Evolutionary conservation across 129 eudicot genomes (phyloP), one percentile per base, ranked within the genome.

Genomic region (Centaurea solstitialis): DNA sequence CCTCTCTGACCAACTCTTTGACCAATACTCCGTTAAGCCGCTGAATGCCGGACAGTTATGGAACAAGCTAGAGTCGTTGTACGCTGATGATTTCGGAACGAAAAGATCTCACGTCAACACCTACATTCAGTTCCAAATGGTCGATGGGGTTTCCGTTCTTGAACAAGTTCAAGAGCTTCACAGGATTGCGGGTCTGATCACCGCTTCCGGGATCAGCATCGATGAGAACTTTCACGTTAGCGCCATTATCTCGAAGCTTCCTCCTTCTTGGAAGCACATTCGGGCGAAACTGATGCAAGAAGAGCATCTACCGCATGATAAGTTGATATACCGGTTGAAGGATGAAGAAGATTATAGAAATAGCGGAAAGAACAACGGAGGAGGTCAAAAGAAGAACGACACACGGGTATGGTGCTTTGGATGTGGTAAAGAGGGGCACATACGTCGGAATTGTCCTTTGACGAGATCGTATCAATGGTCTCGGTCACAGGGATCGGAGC

Each of bases 251-350:
- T 92, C 93, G 23, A 94, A 94, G 82, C 98, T 94, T 67, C 98
- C 98, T n/a, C 86, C 96, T 40, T 92, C 96, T 43, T 94, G 98
- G 98, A 94, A 87, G 72, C 92, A 89, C 13, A 73, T 73, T 28
- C 82, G 91, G 7, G 40, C 53, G 26, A 86, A 83, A 74, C 40
- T 94, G 83, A 90, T 94, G 96, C 90, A 83, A 18, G 89, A 84
- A 24, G 91, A 84, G 76, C 57, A 78, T 84, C 40, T 90, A 35
- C 79, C 96, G 5, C 81, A 90, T 47, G 85, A 87, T 85, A 81
- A 76, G 88, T 85, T 94, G 81, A 83, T 94, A 89, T 84, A 86
- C 73, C 74, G 64, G 68, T 79, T 94, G 68, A 84, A 81, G 62
- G 79, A 78, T 3, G 97, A 88, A 82, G 98, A 92, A 84, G 95